Evolutionary conservation across 129 eudicot genomes (phyloP), one percentile per base, ranked within the genome.

Genomic region (Lactuca saligna): DNA sequence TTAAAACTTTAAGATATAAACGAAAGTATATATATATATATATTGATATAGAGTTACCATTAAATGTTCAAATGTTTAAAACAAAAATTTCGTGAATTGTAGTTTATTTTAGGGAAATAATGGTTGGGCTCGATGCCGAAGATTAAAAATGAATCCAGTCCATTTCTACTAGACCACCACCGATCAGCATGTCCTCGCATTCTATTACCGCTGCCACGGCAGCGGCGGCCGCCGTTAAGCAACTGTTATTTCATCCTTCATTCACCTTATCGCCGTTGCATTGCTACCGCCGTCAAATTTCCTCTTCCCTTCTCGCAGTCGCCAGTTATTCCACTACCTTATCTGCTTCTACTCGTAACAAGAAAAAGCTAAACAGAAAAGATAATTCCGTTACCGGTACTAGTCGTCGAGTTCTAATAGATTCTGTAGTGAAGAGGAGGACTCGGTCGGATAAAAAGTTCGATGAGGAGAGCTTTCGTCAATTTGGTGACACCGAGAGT

Each of bases 361-460:
- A 9, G 2, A 75, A 83, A 57, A 80, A 73, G 34, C 61, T 44
- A 35, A 67, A 63, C 46, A 49, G 78, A 61, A 70, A 56, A 55
- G 67, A 38, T 16, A 77, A 39, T 33, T 76, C 81, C 7, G 33
- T 17, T 32, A 74, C 54, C n/a, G 37, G 13, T 9, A 78, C 66
- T 16, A 81, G 56, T 33, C 77, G 68, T 10, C 73, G 63, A 60
- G 71, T 12, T 53, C 60, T 69, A 44, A 69, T 80, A 15, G 90
- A 82, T 4, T 63, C 78, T 62, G 68, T 50, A 56, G 85, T 88
- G 42, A 93, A 93, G 82, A 80, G 87, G 57, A 75, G 99, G 44
- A 93, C 99, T 8, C 85, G 97, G 54, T 93, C 97, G 12, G 97
- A 83, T 56, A 89, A 68, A 55, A 90, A 89, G 78, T 82, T 89